Base-by-base conservation (phyloP, 495 filamentous ascomycete species). In the Thermochaetoides thermophila region DNA sequence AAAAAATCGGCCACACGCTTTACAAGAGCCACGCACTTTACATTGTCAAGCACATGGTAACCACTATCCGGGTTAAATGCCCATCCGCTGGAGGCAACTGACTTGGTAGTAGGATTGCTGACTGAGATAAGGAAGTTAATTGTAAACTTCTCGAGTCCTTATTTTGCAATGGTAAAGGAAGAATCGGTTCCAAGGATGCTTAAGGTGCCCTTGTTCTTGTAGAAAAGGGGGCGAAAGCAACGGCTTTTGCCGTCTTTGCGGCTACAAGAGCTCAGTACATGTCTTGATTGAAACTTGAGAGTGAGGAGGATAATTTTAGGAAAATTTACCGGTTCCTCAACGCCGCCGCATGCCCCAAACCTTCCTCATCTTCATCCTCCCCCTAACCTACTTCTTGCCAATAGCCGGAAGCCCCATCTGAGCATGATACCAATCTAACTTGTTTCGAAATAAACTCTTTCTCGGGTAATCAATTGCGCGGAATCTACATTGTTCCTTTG, bases 21-120 rank as follows among this genome's bases (percentile, higher is more conserved):
- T 11, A 45, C 36, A 2, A 39, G 22, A 1, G 16, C 12, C 2
- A 29, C 12, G 12, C 40, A 49, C 12, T 22, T 29, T 3, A 1
- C 16, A 6, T 27, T 40, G 31, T 40, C 28, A 0, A 49, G 18
- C 5, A 44, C 40, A 1, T 24, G 14, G 0, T 11, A 7, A 2
- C 31, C 29, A 12, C 26, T 26, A 2, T n/a, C 5, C 4, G 5
- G 11, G 5, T 33, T 37, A 16, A 29, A 11, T 8, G 10, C 17
- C 40, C 41, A 48, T 0, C 41, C 44, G 6, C 45, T 48, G 5
- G 24, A 27, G 1, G 45, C 34, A 8, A 23, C 21, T 9, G 12
- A 28, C 3, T 28, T 34, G 3, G 39, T 13, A 0, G 13, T 18
- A 1, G 37, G 19, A 0, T 22, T 5, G 0, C 16, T 17, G 5